Conservation (phyloP, 768 basidiomycete species). For the Pisolithus microcarpus region DNA sequence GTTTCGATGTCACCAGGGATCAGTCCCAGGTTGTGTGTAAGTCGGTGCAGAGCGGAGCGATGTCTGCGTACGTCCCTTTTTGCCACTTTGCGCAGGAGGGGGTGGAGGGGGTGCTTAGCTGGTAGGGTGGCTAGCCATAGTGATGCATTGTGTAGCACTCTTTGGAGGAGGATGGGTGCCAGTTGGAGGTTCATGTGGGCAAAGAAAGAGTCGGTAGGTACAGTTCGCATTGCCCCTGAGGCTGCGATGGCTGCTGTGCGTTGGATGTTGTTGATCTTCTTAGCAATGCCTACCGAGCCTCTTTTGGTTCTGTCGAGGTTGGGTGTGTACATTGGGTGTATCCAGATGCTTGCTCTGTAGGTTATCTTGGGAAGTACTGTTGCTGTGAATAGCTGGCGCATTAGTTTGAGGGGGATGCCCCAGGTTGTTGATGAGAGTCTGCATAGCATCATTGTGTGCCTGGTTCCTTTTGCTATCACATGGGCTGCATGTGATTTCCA, state of each 20-base stretch:
- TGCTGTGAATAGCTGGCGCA: background rate
- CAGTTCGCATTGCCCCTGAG: background rate
- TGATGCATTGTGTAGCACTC: background rate
- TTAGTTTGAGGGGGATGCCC: no score
- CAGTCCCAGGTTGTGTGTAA: no score
- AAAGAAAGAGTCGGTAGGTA: no score
- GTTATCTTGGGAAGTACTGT: background rate
- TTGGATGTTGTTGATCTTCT: background rate
- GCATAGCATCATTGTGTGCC: background rate
- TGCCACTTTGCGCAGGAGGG: no score
- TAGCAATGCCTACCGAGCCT: background rate
- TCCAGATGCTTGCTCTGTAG: background rate
- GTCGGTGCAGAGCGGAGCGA: no score
- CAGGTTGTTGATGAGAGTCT: background rate
- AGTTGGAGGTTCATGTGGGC: background rate
- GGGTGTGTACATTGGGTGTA: background rate
- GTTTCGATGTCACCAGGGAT: no score
- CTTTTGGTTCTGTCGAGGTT: background rate
- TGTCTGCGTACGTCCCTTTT: no score
- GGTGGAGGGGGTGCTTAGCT: no score
- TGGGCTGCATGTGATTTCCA: background rate
- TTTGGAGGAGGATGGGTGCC: no score
- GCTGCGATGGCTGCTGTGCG: background rate
- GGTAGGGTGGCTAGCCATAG: no score
- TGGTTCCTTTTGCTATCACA: background rate